These are phyloP conservation scores for Saccharomyces uvarum DNA, from an alignment of 1,139 yeast genomes.

Conservation along the genomic window DNA sequence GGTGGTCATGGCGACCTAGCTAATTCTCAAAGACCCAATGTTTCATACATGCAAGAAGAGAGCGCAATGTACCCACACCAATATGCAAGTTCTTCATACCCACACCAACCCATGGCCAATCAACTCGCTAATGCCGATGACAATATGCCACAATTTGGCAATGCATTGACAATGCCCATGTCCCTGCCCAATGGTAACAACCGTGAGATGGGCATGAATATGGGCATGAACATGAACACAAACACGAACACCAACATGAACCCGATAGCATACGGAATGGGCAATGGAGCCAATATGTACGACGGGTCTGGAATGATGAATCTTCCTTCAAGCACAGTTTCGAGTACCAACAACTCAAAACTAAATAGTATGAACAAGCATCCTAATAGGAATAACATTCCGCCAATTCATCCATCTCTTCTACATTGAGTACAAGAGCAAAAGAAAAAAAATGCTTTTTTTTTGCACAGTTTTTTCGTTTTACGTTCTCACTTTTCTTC, in stretches of 20 bases:
- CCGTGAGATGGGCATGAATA: neutral
- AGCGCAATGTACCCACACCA: neutral
- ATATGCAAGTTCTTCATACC: neutral
- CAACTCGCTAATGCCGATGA: neutral
- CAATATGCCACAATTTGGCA: neutral
- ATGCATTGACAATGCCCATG: neutral
- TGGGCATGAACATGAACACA: neutral
- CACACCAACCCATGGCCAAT: neutral
- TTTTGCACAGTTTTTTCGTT: neutral
- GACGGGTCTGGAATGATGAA: neutral
- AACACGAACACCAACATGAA: neutral
- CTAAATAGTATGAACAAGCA: constrained; percentile 6
- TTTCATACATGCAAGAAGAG: neutral
- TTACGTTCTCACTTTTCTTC: neutral
- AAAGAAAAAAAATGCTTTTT: neutral
- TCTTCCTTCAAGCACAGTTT: neutral
- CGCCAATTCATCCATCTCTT: constrained; percentile 19
- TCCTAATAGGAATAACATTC: constrained; percentile 9
- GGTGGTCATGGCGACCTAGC: neutral
- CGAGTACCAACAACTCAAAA: constrained; percentile 7
- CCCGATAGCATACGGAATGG: neutral
- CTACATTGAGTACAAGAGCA: constrained; percentile 8
- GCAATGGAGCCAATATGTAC: neutral
- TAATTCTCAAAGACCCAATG: neutral
- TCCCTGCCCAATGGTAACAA: neutral